Evolutionary conservation across 148 eudicot genomes (phyloP), one percentile per base, ranked within the genome.

Genomic region (Rhododendron simsii): DNA sequence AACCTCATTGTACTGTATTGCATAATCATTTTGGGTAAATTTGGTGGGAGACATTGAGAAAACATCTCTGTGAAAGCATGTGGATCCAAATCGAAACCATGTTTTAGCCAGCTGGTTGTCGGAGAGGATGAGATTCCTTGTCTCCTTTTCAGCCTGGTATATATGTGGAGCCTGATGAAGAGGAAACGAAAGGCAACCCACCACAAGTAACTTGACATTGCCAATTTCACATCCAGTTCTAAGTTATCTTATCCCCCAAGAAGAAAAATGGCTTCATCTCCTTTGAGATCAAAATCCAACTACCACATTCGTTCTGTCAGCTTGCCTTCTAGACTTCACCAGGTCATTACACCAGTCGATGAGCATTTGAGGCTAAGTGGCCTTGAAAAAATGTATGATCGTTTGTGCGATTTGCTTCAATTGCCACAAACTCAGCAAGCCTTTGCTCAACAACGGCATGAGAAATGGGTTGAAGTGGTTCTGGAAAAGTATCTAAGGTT

Each of bases 401-500:
- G 65, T 20, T 20, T 20, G 65, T n/a, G 13, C 2, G n/a, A 59
- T 20, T 59, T 20, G 65, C 65, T 59, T 59, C 23, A 20, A 20
- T 20, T 59, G 65, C 65, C 65, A 18, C 65, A 59, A 0, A 59
- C n/a, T 20, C 65, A 6, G 20, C 23, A 59, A 59, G 15, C 65
- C 13, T 16, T 59, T 20, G 23, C 65, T 59, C 65, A 59, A 55
- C 61, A 55, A 59, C n/a, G 65, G n/a, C 21, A 59, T 1, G 65
- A 59, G 65, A 59, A 59, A 59, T 59, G 65, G 65, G 65, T 59
- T 20, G 65, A 59, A 59, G 65, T 59, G 21, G 65, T 59, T 1
- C 21, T 59, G 1, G 92, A 91, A 57, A 90, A 91, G 50, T 89
- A 91, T 81, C 85, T 93, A 59, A 65, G 12, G 30, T 86, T 93